Conservation (phyloP, 306 rosid genomes). For the Rubus idaeus region DNA sequence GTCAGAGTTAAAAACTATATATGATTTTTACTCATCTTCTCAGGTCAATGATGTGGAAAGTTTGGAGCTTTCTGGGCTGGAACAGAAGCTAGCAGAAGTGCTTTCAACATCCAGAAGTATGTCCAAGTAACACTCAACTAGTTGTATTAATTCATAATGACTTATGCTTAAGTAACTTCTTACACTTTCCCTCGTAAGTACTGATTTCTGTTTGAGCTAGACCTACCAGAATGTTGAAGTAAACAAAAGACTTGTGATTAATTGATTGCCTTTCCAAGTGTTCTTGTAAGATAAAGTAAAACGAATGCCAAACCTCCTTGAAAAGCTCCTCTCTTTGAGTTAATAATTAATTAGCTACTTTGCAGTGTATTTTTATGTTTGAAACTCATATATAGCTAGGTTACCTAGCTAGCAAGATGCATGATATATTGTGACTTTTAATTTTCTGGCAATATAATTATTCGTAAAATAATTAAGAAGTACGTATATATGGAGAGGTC, state of each 20-base stretch:
- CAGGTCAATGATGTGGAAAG: slow-evolving; percentile 41
- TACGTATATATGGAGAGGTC: not conserved
- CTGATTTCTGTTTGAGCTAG: not conserved
- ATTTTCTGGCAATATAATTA: not conserved
- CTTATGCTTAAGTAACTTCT: not conserved
- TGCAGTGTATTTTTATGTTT: not conserved
- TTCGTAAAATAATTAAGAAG: not conserved
- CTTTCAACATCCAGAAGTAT: slow-evolving; percentile 25
- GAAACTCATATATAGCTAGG: not conserved
- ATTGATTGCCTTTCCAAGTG: not conserved
- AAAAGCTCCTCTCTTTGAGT: not conserved
- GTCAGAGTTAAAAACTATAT: not conserved
- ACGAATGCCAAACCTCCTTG: not conserved
- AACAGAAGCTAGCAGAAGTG: slow-evolving; percentile 44
- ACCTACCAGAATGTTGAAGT: not conserved
- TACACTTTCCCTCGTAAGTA: not conserved
- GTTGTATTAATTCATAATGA: not conserved
- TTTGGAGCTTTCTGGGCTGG: slow-evolving; percentile 39
- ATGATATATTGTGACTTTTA: not conserved
- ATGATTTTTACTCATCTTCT: slow-evolving; percentile 3
- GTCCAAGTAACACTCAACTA: not conserved
- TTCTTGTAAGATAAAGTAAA: not conserved
- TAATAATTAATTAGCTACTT: not conserved
- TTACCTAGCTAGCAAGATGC: not conserved
- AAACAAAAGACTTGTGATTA: not conserved